Conservation (phyloP, 164 flowering plant genomes). For the Liriodendron chinense region DNA sequence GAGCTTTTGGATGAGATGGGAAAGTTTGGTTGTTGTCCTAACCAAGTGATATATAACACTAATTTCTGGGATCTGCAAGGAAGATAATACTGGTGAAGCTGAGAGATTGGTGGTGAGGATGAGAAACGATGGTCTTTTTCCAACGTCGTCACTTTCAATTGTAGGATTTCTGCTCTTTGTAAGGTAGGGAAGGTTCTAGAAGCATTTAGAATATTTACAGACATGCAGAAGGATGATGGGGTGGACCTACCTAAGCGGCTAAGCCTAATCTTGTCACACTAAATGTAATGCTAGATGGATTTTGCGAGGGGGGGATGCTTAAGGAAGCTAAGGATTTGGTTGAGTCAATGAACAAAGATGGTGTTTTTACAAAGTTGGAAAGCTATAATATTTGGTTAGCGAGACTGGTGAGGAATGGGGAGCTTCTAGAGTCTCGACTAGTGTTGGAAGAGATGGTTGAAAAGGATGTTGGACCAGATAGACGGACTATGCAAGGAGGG, state of each 20-base stretch:
- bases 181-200: slow-evolving; percentile 62
- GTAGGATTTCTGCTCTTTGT: slow-evolving; percentile 88
- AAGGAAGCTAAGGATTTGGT: slow-evolving; percentile 63
- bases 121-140: slow-evolving; percentile 57
- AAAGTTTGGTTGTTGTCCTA: slow-evolving; percentile 44
- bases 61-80: slow-evolving; percentile 70
- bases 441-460: slow-evolving; percentile 71
- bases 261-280: slow-evolving; percentile 62
- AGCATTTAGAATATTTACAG: slow-evolving; percentile 76
- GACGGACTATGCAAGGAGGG: slow-evolving; percentile 81
- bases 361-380: slow-evolving; percentile 40
- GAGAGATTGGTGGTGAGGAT: slow-evolving; percentile 76
- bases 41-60: slow-evolving; percentile 70
- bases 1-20: slow-evolving; percentile 61
- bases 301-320: slow-evolving; percentile 65
- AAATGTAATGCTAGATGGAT: slow-evolving; percentile 77
- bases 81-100: slow-evolving; percentile 68
- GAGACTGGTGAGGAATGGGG: slow-evolving; percentile 70
- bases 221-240: slow-evolving; percentile 67
- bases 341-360: slow-evolving; percentile 53
- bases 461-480: slow-evolving; percentile 51
- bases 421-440: slow-evolving; percentile 52
- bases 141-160: slow-evolving; percentile 89
- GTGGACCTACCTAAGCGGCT: slow-evolving; percentile 76
- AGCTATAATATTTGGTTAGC: slow-evolving; percentile 78